phyloP scores from a whole-genome alignment of 257 asterid genomes.

The Forsythia viridissima region DNA sequence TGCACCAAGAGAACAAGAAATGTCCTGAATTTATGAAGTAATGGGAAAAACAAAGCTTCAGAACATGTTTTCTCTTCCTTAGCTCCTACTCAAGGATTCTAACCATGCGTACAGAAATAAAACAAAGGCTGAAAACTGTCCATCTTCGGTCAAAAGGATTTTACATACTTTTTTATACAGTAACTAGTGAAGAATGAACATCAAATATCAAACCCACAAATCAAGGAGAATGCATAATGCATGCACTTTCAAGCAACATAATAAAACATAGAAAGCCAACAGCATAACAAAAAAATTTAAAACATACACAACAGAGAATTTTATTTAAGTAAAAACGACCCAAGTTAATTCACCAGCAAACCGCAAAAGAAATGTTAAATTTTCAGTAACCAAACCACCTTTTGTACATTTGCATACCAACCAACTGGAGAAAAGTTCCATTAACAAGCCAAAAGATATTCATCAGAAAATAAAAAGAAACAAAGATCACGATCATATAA shows the following conservation, averaged over 20 bases:
- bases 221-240: not conserved
- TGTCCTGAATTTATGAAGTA: too few relatives aligned
- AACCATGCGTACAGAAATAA: not conserved
- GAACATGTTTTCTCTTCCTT: not conserved
- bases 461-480: not conserved
- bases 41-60: not conserved
- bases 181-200: not conserved
- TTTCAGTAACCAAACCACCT: not conserved
- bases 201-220: not conserved
- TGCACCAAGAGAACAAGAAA: too few relatives aligned
- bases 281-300: not conserved
- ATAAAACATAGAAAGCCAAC: not conserved
- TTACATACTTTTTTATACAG: not conserved
- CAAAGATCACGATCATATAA: not conserved
- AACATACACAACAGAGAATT: not conserved
- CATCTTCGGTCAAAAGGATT: not conserved
- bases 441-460: not conserved
- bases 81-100: not conserved
- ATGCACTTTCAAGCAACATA: not conserved
- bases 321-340: not conserved
- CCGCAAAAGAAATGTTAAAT: not conserved
- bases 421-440: not conserved
- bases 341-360: not conserved
- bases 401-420: not conserved
- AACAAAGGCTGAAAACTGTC: too few relatives aligned